These are phyloP conservation scores for Aspergillus terreus DNA, from an alignment of 2,329 filamentous ascomycete genomes.

Conservation along the genomic window DNA sequence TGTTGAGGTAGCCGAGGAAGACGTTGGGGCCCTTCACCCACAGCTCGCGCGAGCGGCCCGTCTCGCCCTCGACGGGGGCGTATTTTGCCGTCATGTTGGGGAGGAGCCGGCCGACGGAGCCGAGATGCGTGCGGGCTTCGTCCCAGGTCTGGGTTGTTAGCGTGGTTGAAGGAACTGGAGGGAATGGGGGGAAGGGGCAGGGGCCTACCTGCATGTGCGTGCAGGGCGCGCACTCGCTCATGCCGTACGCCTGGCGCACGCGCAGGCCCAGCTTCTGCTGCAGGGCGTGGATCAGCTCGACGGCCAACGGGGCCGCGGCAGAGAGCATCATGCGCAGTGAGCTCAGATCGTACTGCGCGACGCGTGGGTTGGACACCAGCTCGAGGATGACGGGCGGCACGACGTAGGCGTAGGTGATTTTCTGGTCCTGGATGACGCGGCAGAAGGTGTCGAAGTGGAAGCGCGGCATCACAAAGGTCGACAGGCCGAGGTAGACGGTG, in stretches of 20 bases:
- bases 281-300: conserved; percentile 11
- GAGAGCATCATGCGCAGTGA: conserved; percentile 13
- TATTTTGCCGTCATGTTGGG: conserved; percentile 16
- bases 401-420: conserved; percentile 13
- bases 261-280: conserved; percentile 4
- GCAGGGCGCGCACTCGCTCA: conserved; percentile 14
- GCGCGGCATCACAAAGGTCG: conserved; percentile 8
- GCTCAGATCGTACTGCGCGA: conserved; percentile 7
- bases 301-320: conserved; percentile 9
- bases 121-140: conserved; percentile 7
- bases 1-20: conserved; percentile 71
- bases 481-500: conserved; percentile 10
- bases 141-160: conserved; percentile 8
- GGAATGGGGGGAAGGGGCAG: no score
- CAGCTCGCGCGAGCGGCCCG: conserved; percentile 36
- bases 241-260: conserved; percentile 13
- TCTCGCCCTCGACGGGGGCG: conserved; percentile 5
- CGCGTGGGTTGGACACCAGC: conserved; percentile 8
- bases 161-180: no score
- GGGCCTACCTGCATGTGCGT: conserved; percentile 11
- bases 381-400: conserved; percentile 13
- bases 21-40: conserved; percentile 75
- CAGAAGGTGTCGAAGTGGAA: conserved; percentile 13
- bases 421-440: conserved; percentile 8
- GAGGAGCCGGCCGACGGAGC: conserved; percentile 12